These are phyloP conservation scores for Leptographium galeiforme DNA, from an alignment of 2,329 filamentous ascomycete genomes.

Conservation along the genomic window DNA sequence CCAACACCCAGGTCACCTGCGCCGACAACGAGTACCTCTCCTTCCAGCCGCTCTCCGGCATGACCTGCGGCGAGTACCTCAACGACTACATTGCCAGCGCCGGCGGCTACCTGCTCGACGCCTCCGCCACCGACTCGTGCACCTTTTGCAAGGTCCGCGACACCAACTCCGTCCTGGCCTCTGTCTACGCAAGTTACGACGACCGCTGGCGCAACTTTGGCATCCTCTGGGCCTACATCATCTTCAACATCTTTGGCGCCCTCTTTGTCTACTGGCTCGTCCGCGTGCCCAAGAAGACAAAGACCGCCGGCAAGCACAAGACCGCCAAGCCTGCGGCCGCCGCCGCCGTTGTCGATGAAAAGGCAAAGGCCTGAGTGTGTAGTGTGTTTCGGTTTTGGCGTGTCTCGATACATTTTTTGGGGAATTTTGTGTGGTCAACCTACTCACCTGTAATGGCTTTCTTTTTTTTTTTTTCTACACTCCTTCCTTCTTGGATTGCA, in stretches of 20 bases:
- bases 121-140: conserved; percentile 34
- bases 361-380: conserved; percentile 8
- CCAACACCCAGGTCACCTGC: conserved; percentile 52
- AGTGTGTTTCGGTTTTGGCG: no score
- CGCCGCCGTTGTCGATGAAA: conserved; percentile 3
- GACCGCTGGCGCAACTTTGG: conserved; percentile 59
- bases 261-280: conserved; percentile 19
- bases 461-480: not conserved
- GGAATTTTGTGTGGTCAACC: no score
- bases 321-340: conserved; percentile 9
- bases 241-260: conserved; percentile 36
- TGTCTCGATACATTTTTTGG: no score
- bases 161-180: conserved; percentile 38
- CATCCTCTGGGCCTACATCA: conserved; percentile 38
- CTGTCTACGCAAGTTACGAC: conserved; percentile 36
- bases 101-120: conserved; percentile 42
- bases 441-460: no score
- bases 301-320: conserved; percentile 2
- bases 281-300: conserved; percentile 15
- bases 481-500: not conserved
- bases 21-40: conserved; percentile 53
- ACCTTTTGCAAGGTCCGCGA: conserved; percentile 37
- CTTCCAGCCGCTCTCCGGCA: conserved; percentile 47
- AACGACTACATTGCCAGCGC: conserved; percentile 28
- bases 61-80: conserved; percentile 50